Evolutionary conservation across 1,284 basidiomycete genomes (phyloP).

Genomic region (Dichomitus squalens): DNA sequence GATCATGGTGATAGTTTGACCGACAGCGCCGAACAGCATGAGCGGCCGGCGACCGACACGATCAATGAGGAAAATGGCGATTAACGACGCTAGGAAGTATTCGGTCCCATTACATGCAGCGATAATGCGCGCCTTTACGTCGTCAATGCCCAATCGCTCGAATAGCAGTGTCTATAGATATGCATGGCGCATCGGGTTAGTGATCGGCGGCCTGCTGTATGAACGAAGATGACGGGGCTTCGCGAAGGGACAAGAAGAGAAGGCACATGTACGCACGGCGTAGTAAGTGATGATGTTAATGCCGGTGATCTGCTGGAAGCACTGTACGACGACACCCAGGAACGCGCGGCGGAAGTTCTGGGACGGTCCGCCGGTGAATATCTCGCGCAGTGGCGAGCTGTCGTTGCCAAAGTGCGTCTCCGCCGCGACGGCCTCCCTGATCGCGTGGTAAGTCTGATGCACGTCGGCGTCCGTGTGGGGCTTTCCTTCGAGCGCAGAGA

Average conservation of each 20-base stretch:
- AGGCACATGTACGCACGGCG: conserved; percentile 11
- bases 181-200: neutral
- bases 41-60: conserved; percentile 64
- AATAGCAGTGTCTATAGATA: conserved; percentile 53
- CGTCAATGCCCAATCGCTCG: conserved; percentile 60
- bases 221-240: neutral
- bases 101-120: conserved; percentile 74
- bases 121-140: conserved; percentile 63
- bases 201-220: neutral
- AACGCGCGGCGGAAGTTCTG: conserved; percentile 68
- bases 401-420: conserved; percentile 23
- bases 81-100: conserved; percentile 64
- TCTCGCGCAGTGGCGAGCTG: conserved; percentile 46
- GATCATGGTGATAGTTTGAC: conserved; percentile 64
- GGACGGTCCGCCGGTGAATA: conserved; percentile 58
- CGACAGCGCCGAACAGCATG: conserved; percentile 70
- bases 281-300: conserved; percentile 62
- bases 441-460: conserved; percentile 55
- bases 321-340: conserved; percentile 63
- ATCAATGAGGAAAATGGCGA: conserved; percentile 62
- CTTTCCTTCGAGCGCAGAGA: conserved; percentile 63
- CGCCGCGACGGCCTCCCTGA: conserved; percentile 50
- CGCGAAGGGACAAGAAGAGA: neutral
- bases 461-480: conserved; percentile 53
- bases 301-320: conserved; percentile 71